Percentiles rank a stretch among this genome's conserved stretches.
These are phyloP conservation scores for Lichenothelia convexa DNA, from an alignment of 495 filamentous ascomycete genomes.

Conservation along the genomic window DNA sequence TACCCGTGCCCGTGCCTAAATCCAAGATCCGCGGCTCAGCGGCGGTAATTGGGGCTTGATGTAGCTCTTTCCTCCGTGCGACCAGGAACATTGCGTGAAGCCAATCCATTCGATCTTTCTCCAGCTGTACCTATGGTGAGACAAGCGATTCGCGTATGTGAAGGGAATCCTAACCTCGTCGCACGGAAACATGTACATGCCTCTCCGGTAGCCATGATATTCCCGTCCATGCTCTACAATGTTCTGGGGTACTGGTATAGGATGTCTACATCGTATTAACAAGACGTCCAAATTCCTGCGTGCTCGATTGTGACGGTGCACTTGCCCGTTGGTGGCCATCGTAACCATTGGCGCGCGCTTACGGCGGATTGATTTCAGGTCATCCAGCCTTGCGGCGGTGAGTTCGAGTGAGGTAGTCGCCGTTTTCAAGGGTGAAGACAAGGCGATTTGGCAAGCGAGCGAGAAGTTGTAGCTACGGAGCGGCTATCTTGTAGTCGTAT, in stretches of 20 bases:
- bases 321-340: constrained; percentile 20
- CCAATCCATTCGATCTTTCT: constrained; percentile 26
- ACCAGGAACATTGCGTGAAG: constrained; percentile 29
- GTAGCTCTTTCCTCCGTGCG: constrained; percentile 39
- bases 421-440: too few species aligned
- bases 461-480: too few species aligned
- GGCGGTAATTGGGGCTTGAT: constrained; percentile 35
- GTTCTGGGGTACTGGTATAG: constrained; percentile 16
- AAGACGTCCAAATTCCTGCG: background rate
- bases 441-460: too few species aligned
- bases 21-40: constrained; percentile 43
- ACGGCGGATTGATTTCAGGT: too few species aligned
- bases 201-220: constrained; percentile 36
- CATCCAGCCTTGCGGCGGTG: too few species aligned
- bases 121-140: constrained; percentile 13
- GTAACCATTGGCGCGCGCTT: constrained; percentile 20
- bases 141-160: background rate
- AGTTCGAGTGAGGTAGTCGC: too few species aligned
- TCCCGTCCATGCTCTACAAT: constrained; percentile 32
- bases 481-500: too few species aligned
- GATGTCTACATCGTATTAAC: constrained; percentile 6
- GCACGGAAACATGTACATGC: constrained; percentile 42
- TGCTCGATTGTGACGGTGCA: constrained; percentile 4
- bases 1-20: constrained; percentile 70
- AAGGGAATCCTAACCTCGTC: constrained; percentile 30